phyloP scores from a whole-genome alignment of 2,329 filamentous ascomycete genomes.

The Diaporthe vexans region DNA sequence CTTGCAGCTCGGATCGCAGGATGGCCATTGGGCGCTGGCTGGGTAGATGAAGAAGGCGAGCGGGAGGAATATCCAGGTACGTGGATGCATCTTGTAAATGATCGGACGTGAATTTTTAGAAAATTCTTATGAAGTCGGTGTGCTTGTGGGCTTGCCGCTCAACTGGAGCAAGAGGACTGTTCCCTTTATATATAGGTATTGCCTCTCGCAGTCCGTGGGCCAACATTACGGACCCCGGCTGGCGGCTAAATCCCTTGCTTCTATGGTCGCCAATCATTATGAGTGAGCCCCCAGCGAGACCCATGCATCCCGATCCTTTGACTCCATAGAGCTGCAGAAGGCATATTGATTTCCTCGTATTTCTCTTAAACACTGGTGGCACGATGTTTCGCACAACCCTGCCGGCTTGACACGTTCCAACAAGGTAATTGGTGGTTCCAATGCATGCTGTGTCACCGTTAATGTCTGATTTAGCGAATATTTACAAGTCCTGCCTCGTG shows the following conservation, averaged over 20 bases:
- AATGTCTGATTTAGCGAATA: neutral
- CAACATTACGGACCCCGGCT: neutral
- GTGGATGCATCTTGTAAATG: neutral
- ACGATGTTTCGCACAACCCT: neutral
- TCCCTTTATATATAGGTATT: neutral
- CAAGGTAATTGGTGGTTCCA: neutral
- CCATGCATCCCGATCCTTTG: neutral
- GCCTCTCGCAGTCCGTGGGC: neutral
- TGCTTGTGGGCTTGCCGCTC: too few species aligned
- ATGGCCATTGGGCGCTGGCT: neutral
- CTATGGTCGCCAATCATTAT: neutral
- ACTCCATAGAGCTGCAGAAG: neutral
- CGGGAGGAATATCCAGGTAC: neutral
- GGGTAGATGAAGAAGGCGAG: neutral
- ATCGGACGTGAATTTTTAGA: neutral
- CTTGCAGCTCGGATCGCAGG: neutral
- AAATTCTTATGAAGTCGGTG: neutral
- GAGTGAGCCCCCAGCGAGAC: too few species aligned
- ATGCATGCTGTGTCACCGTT: neutral
- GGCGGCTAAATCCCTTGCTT: neutral
- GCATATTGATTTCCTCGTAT: neutral
- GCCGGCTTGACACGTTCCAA: neutral
- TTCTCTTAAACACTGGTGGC: neutral
- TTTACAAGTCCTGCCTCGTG: neutral
- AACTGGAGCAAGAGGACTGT: neutral